Percentiles rank a stretch among this genome's conserved stretches.
These are phyloP conservation scores for Neonectria ditissima DNA, from an alignment of 2,329 filamentous ascomycete species.

Conservation along the genomic window DNA sequence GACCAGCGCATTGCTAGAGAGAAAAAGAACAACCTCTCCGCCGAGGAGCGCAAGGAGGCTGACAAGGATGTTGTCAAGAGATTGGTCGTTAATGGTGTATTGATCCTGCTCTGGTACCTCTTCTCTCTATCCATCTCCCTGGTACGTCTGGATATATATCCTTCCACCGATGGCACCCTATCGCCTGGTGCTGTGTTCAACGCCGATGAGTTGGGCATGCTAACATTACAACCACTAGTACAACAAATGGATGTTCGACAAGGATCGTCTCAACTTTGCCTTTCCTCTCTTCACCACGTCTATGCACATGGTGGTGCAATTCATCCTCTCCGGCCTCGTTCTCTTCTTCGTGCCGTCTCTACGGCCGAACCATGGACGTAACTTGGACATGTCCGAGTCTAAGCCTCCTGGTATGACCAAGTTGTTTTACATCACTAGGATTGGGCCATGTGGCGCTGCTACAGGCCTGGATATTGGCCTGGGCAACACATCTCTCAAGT, in stretches of 20 bases:
- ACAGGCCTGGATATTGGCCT: constrained; percentile 96
- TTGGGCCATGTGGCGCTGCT: constrained; percentile 90
- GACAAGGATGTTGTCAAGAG: constrained; percentile 78
- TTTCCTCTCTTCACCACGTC: constrained; percentile 96
- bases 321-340: constrained; percentile 79
- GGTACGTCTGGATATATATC: constrained; percentile 63
- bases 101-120: constrained; percentile 89
- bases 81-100: constrained; percentile 77
- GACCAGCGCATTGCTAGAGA: constrained; percentile 76
- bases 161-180: not conserved
- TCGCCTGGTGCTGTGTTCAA: not conserved
- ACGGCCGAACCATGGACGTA: constrained; percentile 70
- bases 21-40: constrained; percentile 67
- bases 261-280: constrained; percentile 85
- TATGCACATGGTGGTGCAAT: constrained; percentile 96
- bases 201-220: constrained; percentile 12
- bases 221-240: constrained; percentile 68
- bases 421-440: constrained; percentile 90
- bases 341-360: constrained; percentile 86
- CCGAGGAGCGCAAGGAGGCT: constrained; percentile 79
- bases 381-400: constrained; percentile 64
- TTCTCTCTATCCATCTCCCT: constrained; percentile 95
- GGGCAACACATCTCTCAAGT: constrained; percentile 95
- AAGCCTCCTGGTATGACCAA: constrained; percentile 78
- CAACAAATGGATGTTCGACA: constrained; percentile 99